A percentile compares a stretch with the other conserved stretches of the same genome.
phyloP scores from a whole-genome alignment of 2,329 filamentous ascomycete species.

The Teratosphaeriaceae sp. region DNA sequence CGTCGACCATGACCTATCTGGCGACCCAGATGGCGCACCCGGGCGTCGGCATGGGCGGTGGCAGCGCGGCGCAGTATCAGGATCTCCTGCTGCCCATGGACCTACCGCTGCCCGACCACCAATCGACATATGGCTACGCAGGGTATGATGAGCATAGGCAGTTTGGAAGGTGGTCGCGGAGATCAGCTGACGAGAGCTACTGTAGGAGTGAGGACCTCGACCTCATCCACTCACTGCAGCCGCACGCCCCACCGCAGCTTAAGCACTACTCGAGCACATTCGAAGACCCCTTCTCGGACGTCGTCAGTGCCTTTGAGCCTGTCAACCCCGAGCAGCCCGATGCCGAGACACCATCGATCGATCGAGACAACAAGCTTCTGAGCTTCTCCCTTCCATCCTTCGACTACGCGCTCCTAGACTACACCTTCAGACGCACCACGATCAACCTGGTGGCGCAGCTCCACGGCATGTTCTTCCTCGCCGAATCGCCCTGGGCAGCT shows the following conservation, averaged over 20 bases:
- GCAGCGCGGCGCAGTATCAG: conserved; percentile 34
- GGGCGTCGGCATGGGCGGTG: conserved; percentile 36
- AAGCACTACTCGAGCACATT: conserved; percentile 34
- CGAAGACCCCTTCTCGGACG: conserved; percentile 47
- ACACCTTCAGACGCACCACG: conserved; percentile 56
- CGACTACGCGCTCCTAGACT: conserved; percentile 58
- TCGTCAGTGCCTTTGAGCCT: conserved; percentile 44
- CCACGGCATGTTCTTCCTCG: conserved; percentile 84
- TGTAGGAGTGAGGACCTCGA: conserved; percentile 25
- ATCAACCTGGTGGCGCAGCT: conserved; percentile 67
- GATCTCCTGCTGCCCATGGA: conserved; percentile 49
- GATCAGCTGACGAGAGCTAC: conserved; percentile 9
- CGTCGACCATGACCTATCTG: conserved; percentile 51
- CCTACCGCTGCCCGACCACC: conserved; percentile 49
- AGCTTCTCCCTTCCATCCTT: conserved; percentile 44
- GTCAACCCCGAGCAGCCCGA: conserved; percentile 31
- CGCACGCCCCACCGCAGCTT: conserved; percentile 21
- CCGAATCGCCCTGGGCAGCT: conserved; percentile 64
- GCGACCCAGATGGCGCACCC: conserved; percentile 51
- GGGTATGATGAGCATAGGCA: conserved; percentile 40
- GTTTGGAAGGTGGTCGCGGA: neutral
- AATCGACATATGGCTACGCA: conserved; percentile 53
- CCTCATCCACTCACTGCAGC: conserved; percentile 17
- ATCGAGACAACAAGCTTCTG: conserved; percentile 54
- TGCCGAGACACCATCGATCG: conserved; percentile 50